A percentile compares a stretch with the other conserved stretches of the same genome.
phyloP scores from a whole-genome alignment of 129 eudicot genomes.

The Gnaphalium uliginosum region DNA sequence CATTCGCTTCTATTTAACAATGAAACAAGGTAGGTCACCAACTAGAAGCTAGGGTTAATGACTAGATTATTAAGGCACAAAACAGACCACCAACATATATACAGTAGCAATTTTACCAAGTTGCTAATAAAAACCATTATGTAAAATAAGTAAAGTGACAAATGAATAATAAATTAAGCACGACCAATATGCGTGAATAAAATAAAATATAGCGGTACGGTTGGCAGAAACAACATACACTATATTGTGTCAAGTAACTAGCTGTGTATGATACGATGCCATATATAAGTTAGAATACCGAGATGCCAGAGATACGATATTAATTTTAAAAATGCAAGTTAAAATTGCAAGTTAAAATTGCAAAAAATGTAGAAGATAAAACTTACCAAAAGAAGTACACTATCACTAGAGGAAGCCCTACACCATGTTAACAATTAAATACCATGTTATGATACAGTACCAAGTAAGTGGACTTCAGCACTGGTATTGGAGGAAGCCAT shows the following conservation, averaged over 20 bases:
- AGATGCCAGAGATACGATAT: not conserved
- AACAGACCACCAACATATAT: constrained; percentile 19
- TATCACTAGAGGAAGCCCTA: not conserved
- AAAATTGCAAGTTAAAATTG: no score
- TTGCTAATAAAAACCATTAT: constrained; percentile 6
- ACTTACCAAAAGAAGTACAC: not conserved
- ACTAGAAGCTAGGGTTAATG: constrained; percentile 5
- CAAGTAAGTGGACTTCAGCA: not conserved
- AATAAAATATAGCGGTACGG: not conserved
- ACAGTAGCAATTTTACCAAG: constrained; percentile 14
- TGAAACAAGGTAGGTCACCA: constrained; percentile 19
- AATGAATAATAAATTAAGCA: not conserved
- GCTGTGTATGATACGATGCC: not conserved
- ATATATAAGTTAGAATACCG: not conserved
- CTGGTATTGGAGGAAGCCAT: not conserved
- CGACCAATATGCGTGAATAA: not conserved
- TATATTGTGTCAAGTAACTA: not conserved
- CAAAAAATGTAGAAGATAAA: not conserved
- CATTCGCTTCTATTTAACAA: not conserved
- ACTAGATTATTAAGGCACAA: constrained; percentile 17
- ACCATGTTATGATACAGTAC: not conserved
- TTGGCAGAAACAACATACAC: not conserved
- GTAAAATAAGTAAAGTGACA: not conserved
- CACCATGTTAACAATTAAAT: not conserved
- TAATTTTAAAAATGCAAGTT: no score